Percentiles rank a stretch among this genome's conserved stretches.
phyloP scores from a whole-genome alignment of 495 filamentous ascomycete genomes.

The Bacidia rubella region DNA sequence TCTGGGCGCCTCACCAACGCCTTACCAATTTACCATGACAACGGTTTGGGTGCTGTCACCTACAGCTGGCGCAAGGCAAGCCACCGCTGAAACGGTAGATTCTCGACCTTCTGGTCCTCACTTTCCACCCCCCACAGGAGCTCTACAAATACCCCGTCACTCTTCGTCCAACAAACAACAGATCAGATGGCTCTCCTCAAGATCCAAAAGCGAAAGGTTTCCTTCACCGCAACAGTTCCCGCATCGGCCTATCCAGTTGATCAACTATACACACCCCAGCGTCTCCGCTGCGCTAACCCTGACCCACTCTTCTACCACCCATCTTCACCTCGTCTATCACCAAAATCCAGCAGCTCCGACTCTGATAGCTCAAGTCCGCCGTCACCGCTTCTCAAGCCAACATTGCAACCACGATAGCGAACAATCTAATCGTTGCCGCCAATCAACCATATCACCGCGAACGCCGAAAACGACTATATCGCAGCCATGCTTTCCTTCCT shows the following conservation, averaged over 20 bases:
- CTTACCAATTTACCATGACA: not conserved
- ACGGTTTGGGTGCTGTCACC: not conserved
- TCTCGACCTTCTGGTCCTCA: not conserved
- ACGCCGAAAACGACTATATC: not conserved
- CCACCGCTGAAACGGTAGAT: not conserved
- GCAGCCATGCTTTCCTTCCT: conserved; percentile 11
- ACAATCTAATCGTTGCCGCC: not conserved
- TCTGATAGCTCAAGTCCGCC: not conserved
- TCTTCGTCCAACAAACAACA: not conserved
- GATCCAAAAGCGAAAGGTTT: not conserved
- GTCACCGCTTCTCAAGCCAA: not conserved
- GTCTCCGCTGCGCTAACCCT: not conserved
- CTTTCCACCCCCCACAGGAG: not conserved
- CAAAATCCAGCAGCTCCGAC: not conserved
- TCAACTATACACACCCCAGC: not conserved
- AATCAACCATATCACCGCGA: not conserved
- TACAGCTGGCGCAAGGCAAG: not conserved
- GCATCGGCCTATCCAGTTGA: not conserved
- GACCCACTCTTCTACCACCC: not conserved
- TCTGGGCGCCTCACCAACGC: not conserved
- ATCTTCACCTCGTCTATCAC: not conserved
- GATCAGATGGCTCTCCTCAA: not conserved
- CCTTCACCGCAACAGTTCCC: not conserved
- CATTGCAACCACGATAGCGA: not conserved
- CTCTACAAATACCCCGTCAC: not conserved